phyloP scores from a whole-genome alignment of 306 rosid species.

The Phaseolus lunatus region DNA sequence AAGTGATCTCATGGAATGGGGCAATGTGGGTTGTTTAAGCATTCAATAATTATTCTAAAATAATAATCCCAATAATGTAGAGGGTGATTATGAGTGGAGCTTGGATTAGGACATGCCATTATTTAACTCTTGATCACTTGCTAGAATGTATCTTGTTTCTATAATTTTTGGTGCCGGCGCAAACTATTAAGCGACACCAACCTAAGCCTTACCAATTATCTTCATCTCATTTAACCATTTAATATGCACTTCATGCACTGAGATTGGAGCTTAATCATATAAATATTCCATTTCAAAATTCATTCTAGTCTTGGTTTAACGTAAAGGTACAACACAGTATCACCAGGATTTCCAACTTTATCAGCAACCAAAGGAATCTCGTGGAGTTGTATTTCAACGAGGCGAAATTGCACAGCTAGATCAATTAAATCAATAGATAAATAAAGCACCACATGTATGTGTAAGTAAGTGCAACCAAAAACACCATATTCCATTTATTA shows the following conservation, averaged over 20 bases:
- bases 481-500: not conserved
- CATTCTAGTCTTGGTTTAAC: constrained; percentile 43
- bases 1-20: constrained; percentile 48
- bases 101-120: constrained; percentile 49
- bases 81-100: constrained; percentile 41
- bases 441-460: constrained; percentile 25
- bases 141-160: constrained; percentile 47
- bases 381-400: constrained; percentile 56
- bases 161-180: constrained; percentile 57
- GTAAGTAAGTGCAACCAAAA: not conserved
- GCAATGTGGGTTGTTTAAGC: constrained; percentile 43
- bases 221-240: constrained; percentile 39
- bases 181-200: constrained; percentile 51
- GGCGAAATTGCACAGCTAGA: constrained; percentile 47
- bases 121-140: constrained; percentile 44
- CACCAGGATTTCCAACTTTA: constrained; percentile 48
- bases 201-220: constrained; percentile 40
- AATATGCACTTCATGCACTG: constrained; percentile 44
- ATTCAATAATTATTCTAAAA: constrained; percentile 44
- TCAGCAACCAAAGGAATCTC: constrained; percentile 54
- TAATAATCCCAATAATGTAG: constrained; percentile 54
- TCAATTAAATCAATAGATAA: not conserved
- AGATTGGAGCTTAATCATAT: constrained; percentile 47
- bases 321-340: constrained; percentile 52
- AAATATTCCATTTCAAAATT: not conserved